Conservation (phyloP, 768 basidiomycete species). For the Pleurotus tuoliensis region DNA sequence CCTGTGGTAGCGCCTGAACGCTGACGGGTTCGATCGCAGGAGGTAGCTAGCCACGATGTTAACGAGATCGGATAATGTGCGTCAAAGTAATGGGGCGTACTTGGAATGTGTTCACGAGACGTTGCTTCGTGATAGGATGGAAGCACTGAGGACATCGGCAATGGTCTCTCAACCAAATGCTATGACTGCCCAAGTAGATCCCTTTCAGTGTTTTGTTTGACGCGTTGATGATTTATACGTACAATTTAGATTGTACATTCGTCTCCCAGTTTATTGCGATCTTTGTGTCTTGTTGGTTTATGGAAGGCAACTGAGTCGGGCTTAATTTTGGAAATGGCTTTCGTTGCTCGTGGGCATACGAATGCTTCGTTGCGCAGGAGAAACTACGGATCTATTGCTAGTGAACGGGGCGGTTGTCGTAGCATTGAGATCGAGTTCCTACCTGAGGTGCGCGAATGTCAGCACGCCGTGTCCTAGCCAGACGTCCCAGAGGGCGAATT, state of each 20-base stretch:
- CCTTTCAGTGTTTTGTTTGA: no score
- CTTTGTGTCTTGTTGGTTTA: slow-evolving; percentile 37
- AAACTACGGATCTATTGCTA: no score
- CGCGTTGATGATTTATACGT: slow-evolving; percentile 22
- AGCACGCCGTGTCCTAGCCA: no score
- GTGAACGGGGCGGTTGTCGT: no score
- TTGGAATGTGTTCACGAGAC: slow-evolving; percentile 82
- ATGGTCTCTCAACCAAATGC: slow-evolving; percentile 90
- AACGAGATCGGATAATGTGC: neutral
- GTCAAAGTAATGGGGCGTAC: slow-evolving; percentile 32
- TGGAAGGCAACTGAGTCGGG: no score
- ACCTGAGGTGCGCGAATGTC: no score
- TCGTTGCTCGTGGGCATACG: no score
- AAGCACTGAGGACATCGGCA: slow-evolving; percentile 87
- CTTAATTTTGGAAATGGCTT: no score
- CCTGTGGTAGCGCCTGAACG: slow-evolving; percentile 53
- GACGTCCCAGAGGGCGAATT: no score
- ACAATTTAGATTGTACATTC: slow-evolving; percentile 75
- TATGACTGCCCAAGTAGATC: slow-evolving; percentile 52
- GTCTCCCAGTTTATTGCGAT: slow-evolving; percentile 75
- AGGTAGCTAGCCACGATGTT: slow-evolving; percentile 56
- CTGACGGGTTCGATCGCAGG: slow-evolving; percentile 61
- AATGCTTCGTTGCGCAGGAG: no score
- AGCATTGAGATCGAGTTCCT: no score
- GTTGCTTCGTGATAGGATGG: slow-evolving; percentile 84